Evolutionary conservation across 2,329 filamentous ascomycete species (phyloP), one percentile per base, ranked within the genome.

Genomic region (Chrysoporthe puriensis): DNA sequence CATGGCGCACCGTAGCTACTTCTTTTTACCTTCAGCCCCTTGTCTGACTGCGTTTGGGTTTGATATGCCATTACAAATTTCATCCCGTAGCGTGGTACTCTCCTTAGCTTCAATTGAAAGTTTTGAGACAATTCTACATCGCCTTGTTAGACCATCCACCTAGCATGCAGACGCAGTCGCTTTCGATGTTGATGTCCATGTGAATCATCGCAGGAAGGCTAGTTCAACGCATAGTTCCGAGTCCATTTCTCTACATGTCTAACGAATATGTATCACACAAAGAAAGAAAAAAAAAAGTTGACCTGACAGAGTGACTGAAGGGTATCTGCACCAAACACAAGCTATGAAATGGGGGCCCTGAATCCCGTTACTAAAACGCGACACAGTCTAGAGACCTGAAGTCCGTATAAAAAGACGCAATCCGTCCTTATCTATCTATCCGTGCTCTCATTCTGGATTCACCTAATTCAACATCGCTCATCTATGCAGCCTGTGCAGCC

Each of bases 401-500:
- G 21, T 21, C 40, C 34, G 43, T 59, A 32, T 8, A 46, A 36
- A 46, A 8, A 46, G 14, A 42, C 14, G 2, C 57, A 2, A 7
- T 40, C 43, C 21, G n/a, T n/a, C 7, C 34, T 9, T 42, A n/a
- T 13, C 4, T 46, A 11, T n/a, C 6, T 44, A 21, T 54, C 26
- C 50, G 32, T 54, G 2, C 21, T 32, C 11, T 21, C 48, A 32
- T 4, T 32, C 11, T 16, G n/a, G 26, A 52, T 11, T 11, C 21
- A 5, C 21, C 8, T 11, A 4, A 32, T 52, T 52, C 21, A 4
- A 21, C 7, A 11, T 26, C 11, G 18, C 18, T 43, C 50, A 34
- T 48, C 61, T 58, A 70, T 11, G 68, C 68, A 60, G 64, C 64
- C 60, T 36, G 46, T 70, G 70, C 80, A 48, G 74, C 80, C 76